These are phyloP conservation scores for Pseudopithomyces maydicus DNA, from an alignment of 2,329 filamentous ascomycete species.

Conservation along the genomic window DNA sequence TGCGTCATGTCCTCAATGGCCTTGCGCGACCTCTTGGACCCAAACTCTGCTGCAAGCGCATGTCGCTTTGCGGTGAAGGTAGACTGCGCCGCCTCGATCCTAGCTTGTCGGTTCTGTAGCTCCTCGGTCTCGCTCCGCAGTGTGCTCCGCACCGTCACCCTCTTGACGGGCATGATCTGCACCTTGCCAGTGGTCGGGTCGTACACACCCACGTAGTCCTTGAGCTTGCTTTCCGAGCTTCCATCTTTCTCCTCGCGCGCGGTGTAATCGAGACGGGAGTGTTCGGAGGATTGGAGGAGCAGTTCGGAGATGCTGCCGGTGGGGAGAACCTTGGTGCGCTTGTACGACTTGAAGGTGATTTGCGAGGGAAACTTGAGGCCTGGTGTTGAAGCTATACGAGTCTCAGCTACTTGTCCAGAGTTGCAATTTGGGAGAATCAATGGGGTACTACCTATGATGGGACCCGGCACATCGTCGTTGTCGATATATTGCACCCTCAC, in stretches of 20 bases:
- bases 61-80: slow-evolving; percentile 65
- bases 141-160: slow-evolving; percentile 60
- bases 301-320: slow-evolving; percentile 49
- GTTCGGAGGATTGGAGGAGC: slow-evolving; percentile 65
- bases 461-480: slow-evolving; percentile 54
- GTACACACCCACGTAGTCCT: slow-evolving; percentile 66
- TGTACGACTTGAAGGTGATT: slow-evolving; percentile 57
- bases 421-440: neutral
- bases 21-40: slow-evolving; percentile 85
- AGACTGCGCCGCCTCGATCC: slow-evolving; percentile 30
- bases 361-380: slow-evolving; percentile 48
- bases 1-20: slow-evolving; percentile 70
- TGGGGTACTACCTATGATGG: slow-evolving; percentile 53
- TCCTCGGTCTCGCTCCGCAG: slow-evolving; percentile 52
- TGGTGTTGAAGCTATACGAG: slow-evolving; percentile 45
- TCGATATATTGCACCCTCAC: slow-evolving; percentile 54
- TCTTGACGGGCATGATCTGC: slow-evolving; percentile 58
- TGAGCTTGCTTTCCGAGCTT: slow-evolving; percentile 55
- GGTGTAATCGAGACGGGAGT: slow-evolving; percentile 64
- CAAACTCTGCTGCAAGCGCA: slow-evolving; percentile 77
- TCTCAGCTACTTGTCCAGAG: neutral
- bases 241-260: slow-evolving; percentile 56
- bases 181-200: slow-evolving; percentile 60
- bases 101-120: slow-evolving; percentile 38
- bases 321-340: slow-evolving; percentile 37